Conservation (phyloP, 2,329 filamentous ascomycete species). For the Penicillium sp. region DNA sequence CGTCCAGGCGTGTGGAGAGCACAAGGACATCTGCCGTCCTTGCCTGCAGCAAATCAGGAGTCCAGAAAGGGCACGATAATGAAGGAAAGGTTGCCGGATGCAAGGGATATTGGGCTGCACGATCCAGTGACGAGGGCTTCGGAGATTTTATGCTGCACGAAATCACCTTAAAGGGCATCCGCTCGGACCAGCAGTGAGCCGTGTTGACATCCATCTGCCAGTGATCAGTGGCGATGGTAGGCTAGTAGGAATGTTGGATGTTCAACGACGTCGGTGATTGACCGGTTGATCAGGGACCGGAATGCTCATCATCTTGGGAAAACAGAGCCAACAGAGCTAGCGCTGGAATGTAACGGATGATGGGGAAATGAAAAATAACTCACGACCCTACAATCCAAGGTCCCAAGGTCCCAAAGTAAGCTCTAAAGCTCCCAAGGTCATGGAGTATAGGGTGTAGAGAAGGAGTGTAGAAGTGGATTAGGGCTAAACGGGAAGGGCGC, state of each 20-base stretch:
- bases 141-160: slow-evolving; percentile 33
- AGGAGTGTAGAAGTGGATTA: slow-evolving; percentile 18
- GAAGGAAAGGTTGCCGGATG: slow-evolving; percentile 27
- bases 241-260: slow-evolving; percentile 30
- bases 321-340: slow-evolving; percentile 20
- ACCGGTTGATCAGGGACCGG: slow-evolving; percentile 15
- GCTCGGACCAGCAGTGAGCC: slow-evolving; percentile 21
- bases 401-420: background rate
- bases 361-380: slow-evolving; percentile 11
- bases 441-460: slow-evolving; percentile 12
- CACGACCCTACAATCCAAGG: slow-evolving; percentile 11
- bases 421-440: background rate
- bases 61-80: slow-evolving; percentile 31
- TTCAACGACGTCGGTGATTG: slow-evolving; percentile 22
- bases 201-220: slow-evolving; percentile 23
- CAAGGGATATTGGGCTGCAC: slow-evolving; percentile 35
- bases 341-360: slow-evolving; percentile 31
- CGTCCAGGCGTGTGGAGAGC: slow-evolving; percentile 28
- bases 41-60: slow-evolving; percentile 38
- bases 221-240: slow-evolving; percentile 29
- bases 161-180: slow-evolving; percentile 17
- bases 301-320: slow-evolving; percentile 30
- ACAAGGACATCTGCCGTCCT: slow-evolving; percentile 29
- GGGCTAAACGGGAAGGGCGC: slow-evolving; percentile 13
- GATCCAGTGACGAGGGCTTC: slow-evolving; percentile 34